Base-by-base conservation (phyloP, 768 basidiomycete species). In the Clavaria fumosa region DNA sequence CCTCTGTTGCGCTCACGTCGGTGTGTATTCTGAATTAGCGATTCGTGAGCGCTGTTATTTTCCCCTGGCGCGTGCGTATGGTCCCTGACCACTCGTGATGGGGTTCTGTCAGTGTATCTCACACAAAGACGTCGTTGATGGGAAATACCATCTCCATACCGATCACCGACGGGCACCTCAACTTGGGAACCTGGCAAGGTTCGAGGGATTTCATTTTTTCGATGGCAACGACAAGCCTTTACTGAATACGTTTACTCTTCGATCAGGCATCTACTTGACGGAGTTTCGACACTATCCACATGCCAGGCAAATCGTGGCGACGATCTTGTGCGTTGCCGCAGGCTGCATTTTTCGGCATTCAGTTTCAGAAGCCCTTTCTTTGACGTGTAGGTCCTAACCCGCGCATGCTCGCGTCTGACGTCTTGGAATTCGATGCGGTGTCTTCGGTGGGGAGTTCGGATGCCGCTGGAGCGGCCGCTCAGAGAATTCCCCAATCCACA, bases 141-240 rank as follows among this genome's bases (percentile, higher is more conserved):
- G 90, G 91, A 14, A 67, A 80, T 14, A 78, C 83, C 0, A 66
- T 95, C 41, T 74, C 77, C 9, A 51, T 96, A 27, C 90, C 90
- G 3, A 85, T 96, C 46, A 80, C 81, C 2, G 67, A 79, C 41
- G 84, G 73, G 4, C 60, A 64, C 33, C 59, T 93, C 45, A 83
- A 78, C 44, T 60, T 95, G 35, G 90, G 90, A 7, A 90, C 84
- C 17, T 95, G 90, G 90, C 90, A 95, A 69, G 89, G 85, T 72
- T 23, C 34, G 55, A 49, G 17, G n/a, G 15, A 31, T 17, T 12
- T 26, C 34, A 2, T 34, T 35, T 40, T 5, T 28, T 14, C 15
- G 31, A 23, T 31, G 19, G 21, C n/a, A n/a, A n/a, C n/a, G n/a
- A n/a, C n/a, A n/a, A n/a, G n/a, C n/a, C n/a, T n/a, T n/a, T n/a